Base-by-base conservation (phyloP, 495 filamentous ascomycete species). In the Daldinia vernicosa region DNA sequence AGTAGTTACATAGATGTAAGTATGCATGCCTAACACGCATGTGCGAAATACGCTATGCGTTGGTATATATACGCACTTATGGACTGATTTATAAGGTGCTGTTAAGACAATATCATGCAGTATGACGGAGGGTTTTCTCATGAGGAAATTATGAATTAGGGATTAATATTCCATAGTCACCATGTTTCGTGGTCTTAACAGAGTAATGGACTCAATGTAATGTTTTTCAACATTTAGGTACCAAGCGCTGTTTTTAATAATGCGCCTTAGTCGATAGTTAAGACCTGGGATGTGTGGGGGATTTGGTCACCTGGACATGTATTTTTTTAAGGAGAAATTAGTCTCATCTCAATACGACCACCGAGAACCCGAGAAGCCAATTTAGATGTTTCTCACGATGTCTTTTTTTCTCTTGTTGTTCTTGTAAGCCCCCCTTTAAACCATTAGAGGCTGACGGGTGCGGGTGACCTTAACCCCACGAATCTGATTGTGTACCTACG, bases 221-320 rank as follows among this genome's bases (percentile, higher is more conserved):
- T 14, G 12, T 4, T 12, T 14, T 35, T 35, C 32, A 35, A 35
- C 33, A 35, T 35, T 35, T 35, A 35, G 33, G 33, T 35, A 35
- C 33, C 3, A 11, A 14, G 33, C 33, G 4, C 12, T 35, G 33
- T 35, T 40, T 40, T 40, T 40, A 17, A 40, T 40, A 40, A 40
- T 47, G 43, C 43, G 43, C 43, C 55, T 28, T 65, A 47, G 32
- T 22, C 22, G 47, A 60, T 47, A 71, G 52, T 52, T 40, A 40
- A 60, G 63, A 51, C 54, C 47, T 67, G 63, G 63, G 69, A 70
- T 52, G 58, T 62, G 69, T 71, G 69, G 69, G 69, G 69, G 63
- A 71, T 67, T 71, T 52, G 63, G 69, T 71, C 69, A 71, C 63
- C 69, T 71, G 69, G 59, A 67, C 69, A 55, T 27, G 15, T 45